Evolutionary conservation across 192 early-diverging fungal genomes (phyloP).

Genomic region (Podila horticola): DNA sequence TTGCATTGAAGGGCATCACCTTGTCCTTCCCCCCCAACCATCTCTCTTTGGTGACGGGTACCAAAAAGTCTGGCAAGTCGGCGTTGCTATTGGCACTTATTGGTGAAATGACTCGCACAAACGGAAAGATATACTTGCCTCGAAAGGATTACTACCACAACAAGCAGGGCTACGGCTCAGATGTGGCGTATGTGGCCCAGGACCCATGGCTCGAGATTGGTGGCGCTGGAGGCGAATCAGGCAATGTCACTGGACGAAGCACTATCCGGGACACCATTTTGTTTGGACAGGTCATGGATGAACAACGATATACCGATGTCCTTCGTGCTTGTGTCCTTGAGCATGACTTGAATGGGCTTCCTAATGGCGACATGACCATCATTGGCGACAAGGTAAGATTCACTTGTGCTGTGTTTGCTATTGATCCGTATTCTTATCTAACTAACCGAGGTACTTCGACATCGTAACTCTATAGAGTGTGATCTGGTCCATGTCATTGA

Average conservation of each 20-base stretch:
- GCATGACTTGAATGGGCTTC: constrained; percentile 61
- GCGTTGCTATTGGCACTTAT: constrained; percentile 35
- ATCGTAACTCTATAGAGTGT: constrained; percentile 35
- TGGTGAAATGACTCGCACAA: constrained; percentile 45
- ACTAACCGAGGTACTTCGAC: background rate
- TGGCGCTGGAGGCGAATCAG: constrained; percentile 27
- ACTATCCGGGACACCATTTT: constrained; percentile 76
- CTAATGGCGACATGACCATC: constrained; percentile 63
- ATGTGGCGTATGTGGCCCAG: constrained; percentile 61
- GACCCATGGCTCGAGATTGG: constrained; percentile 58
- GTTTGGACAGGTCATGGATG: constrained; percentile 62
- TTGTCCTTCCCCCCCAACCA: constrained; percentile 43
- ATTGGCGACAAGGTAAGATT: constrained; percentile 60
- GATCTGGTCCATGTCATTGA: constrained; percentile 86
- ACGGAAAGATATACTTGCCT: constrained; percentile 49
- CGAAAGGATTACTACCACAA: constrained; percentile 49
- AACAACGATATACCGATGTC: constrained; percentile 56
- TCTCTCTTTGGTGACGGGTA: constrained; percentile 39
- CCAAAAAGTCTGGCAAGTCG: constrained; percentile 40
- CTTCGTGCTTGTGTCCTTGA: constrained; percentile 67
- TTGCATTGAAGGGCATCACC: constrained; percentile 24
- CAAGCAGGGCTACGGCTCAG: constrained; percentile 45
- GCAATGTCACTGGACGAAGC: constrained; percentile 64
- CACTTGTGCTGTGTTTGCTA: background rate
- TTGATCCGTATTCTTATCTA: background rate